phyloP scores from a whole-genome alignment of 352 stramenopile genomes.

The Pythium chondricola region DNA sequence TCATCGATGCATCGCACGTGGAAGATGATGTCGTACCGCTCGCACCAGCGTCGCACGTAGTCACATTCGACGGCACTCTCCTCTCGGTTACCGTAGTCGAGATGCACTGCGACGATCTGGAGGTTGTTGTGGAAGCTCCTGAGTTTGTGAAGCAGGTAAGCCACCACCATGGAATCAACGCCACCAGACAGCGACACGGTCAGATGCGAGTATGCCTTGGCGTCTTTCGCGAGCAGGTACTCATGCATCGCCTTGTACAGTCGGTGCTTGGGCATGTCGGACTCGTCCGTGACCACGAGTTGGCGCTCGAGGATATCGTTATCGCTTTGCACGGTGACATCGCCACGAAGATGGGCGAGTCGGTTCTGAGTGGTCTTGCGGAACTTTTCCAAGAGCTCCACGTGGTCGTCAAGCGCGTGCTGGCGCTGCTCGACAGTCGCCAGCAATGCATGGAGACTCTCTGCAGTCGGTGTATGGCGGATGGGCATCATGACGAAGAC shows the following conservation, averaged over 20 bases:
- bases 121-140: slow-evolving; percentile 45
- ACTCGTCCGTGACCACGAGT: slow-evolving; percentile 59
- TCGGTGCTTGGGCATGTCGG: slow-evolving; percentile 55
- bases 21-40: slow-evolving; percentile 69
- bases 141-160: slow-evolving; percentile 88
- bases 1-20: slow-evolving; percentile 88
- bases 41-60: slow-evolving; percentile 90
- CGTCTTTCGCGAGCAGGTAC: slow-evolving; percentile 52
- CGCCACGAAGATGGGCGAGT: slow-evolving; percentile 46
- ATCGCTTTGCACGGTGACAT: slow-evolving; percentile 23
- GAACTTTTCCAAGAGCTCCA: slow-evolving; percentile 76
- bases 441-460: slow-evolving; percentile 46
- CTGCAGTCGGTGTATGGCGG: slow-evolving; percentile 66
- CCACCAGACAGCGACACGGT: slow-evolving; percentile 92
- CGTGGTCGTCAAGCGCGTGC: slow-evolving; percentile 38
- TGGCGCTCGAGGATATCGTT: slow-evolving; percentile 69
- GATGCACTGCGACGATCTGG: slow-evolving; percentile 89
- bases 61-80: slow-evolving; percentile 90
- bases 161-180: slow-evolving; percentile 98
- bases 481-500: slow-evolving; percentile 86
- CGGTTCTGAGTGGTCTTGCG: slow-evolving; percentile 70
- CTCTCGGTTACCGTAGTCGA: slow-evolving; percentile 96
- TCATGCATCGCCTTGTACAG: slow-evolving; percentile 68
- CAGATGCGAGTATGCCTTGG: slow-evolving; percentile 31
- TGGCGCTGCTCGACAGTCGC: slow-evolving; percentile 40